Conservation (phyloP, 2,329 filamentous ascomycete species). For the Clonostachys byssicola region DNA sequence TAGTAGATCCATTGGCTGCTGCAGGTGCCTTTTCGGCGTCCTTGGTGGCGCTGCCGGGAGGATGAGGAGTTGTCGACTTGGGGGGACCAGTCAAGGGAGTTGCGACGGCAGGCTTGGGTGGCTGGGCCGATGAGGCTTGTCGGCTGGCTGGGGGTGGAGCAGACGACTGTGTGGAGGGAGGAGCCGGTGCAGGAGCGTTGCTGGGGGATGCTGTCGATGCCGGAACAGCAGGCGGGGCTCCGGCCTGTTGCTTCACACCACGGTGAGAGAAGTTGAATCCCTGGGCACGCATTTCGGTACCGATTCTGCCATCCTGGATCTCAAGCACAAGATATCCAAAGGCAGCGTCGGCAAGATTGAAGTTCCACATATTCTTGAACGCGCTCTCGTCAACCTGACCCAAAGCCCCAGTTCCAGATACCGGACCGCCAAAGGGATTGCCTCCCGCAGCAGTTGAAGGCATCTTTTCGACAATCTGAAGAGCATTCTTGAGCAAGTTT, state of each 20-base stretch:
- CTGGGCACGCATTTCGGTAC: constrained; percentile 97
- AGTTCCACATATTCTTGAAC: constrained; percentile 99
- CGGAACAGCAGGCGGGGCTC: constrained; percentile 24
- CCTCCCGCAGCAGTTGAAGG: constrained; percentile 90
- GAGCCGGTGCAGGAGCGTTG: constrained; percentile 19
- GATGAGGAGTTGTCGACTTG: constrained; percentile 44
- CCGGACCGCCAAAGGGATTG: constrained; percentile 90
- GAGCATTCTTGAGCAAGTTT: constrained; percentile 82
- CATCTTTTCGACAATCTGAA: constrained; percentile 98
- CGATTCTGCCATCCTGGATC: constrained; percentile 91
- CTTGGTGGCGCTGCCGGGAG: constrained; percentile 37
- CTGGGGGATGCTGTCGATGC: not conserved
- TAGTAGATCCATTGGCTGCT: constrained; percentile 48
- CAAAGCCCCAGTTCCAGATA: constrained; percentile 59
- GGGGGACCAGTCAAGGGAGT: constrained; percentile 23
- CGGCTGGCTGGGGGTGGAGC: constrained; percentile 23
- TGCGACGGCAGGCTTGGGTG: constrained; percentile 34
- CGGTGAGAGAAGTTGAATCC: constrained; percentile 99
- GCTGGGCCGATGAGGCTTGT: constrained; percentile 30
- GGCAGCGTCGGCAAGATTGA: constrained; percentile 94
- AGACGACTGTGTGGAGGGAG: constrained; percentile 18
- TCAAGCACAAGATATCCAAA: constrained; percentile 96
- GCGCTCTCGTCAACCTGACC: constrained; percentile 97
- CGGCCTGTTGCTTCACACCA: constrained; percentile 69
- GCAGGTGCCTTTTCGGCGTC: constrained; percentile 52